phyloP scores from a whole-genome alignment of 2,329 filamentous ascomycete species.

The Onygenales sp. region DNA sequence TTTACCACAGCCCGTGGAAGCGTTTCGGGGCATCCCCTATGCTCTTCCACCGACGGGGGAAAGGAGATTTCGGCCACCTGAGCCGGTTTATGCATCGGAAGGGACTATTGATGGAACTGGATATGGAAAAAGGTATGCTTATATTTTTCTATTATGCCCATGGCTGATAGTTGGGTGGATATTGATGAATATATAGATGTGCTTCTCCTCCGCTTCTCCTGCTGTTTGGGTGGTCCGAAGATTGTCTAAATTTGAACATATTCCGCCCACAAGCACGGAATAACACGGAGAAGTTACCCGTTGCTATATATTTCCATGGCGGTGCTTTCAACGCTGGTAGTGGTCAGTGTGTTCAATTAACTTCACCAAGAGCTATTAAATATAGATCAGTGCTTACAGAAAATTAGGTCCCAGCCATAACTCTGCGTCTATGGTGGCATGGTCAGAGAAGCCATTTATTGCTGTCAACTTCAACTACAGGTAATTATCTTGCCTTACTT shows the following conservation, averaged over 20 bases:
- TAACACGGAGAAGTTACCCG: slow-evolving; percentile 22
- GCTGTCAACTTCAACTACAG: slow-evolving; percentile 38
- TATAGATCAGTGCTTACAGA: neutral
- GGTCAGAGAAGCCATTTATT: slow-evolving; percentile 36
- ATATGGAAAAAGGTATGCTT: slow-evolving; percentile 19
- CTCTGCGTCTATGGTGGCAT: slow-evolving; percentile 53
- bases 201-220: slow-evolving; percentile 5
- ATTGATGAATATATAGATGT: slow-evolving; percentile 6
- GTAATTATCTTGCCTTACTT: neutral
- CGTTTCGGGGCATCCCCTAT: slow-evolving; percentile 43
- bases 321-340: slow-evolving; percentile 28
- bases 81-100: slow-evolving; percentile 17
- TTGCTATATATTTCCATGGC: slow-evolving; percentile 34
- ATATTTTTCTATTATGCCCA: neutral
- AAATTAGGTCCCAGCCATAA: slow-evolving; percentile 41
- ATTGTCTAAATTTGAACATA: slow-evolving; percentile 34
- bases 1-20: slow-evolving; percentile 21
- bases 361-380: neutral
- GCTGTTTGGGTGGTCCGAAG: slow-evolving; percentile 34
- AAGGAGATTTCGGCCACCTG: slow-evolving; percentile 36
- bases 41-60: slow-evolving; percentile 38
- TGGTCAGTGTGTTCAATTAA: slow-evolving; percentile 7
- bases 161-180: neutral
- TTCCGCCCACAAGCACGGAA: slow-evolving; percentile 23
- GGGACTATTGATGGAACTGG: slow-evolving; percentile 26